Evolutionary conservation across 2,329 filamentous ascomycete genomes (phyloP).

Genomic region (Waltergamsia citrina): DNA sequence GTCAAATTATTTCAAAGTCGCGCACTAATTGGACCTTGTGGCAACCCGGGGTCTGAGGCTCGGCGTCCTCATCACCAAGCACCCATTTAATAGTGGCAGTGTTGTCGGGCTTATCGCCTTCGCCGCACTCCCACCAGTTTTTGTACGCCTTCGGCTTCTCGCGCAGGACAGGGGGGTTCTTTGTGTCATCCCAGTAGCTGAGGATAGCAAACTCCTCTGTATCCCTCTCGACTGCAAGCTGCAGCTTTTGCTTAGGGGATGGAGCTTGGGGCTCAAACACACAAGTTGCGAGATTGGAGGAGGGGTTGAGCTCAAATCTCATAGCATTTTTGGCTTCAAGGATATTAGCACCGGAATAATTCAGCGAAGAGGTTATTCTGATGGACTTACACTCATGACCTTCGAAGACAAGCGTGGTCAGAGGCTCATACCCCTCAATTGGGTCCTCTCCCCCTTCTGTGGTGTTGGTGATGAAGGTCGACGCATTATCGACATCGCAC

Average conservation of each 20-base stretch:
- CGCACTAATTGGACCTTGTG: constrained; percentile 11
- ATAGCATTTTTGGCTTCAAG: too few species aligned
- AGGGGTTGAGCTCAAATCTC: constrained; percentile 9
- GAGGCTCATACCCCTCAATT: constrained; percentile 5
- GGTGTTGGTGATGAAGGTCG: constrained; percentile 9
- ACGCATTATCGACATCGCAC: too few species aligned
- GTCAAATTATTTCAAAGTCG: too few species aligned
- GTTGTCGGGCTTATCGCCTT: constrained; percentile 8
- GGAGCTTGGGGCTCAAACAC: too few species aligned
- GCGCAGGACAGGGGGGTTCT: constrained; percentile 3
- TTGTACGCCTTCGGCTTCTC: constrained; percentile 5
- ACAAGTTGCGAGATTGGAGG: constrained; percentile 13
- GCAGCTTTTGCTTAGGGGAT: too few species aligned
- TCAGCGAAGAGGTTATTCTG: too few species aligned
- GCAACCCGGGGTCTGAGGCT: constrained; percentile 13
- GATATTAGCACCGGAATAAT: too few species aligned
- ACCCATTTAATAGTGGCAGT: constrained; percentile 10
- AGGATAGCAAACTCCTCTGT: constrained; percentile 7
- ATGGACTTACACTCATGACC: too few species aligned
- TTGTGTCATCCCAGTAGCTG: constrained; percentile 10
- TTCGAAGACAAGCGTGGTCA: constrained; percentile 7
- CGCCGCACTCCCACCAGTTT: constrained; percentile 11
- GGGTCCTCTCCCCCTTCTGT: constrained; percentile 6
- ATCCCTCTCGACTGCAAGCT: constrained; percentile 12
- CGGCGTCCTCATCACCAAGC: constrained; percentile 6